Evolutionary conservation across 2,329 filamentous ascomycete species (phyloP), one percentile per base, ranked within the genome.

Genomic region (Scleromitrula shiraiana): DNA sequence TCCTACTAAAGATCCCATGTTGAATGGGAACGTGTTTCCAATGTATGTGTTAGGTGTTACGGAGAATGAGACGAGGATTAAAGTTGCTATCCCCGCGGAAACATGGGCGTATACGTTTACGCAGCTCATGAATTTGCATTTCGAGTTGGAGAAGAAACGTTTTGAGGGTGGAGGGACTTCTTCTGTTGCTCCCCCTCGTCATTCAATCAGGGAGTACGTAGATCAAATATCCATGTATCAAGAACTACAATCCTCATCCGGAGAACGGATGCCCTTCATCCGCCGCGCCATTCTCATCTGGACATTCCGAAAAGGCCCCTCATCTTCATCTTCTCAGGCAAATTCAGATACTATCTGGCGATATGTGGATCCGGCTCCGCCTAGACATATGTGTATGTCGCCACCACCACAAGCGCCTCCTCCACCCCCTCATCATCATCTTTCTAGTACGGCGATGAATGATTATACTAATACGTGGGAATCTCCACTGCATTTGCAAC

Each of bases 191-290:
- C 19, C 73, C 24, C 4, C 41, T 33, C 7, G 46, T 47, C 29
- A 15, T 4, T 51, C 73, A 1, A 73, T 74, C 54, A 75, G 75
- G 58, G 76, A 80, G 36, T 69, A 81, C 49, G 71, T 82, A 43
- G 70, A 73, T 54, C 74, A 75, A 62, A 77, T 82, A 38, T 77
- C 77, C 61, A 83, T 83, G 79, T 78, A 80, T 62, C 80, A 83
- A 62, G 80, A 83, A 67, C 70, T 83, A 29, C 81, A 75, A 72
- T 82, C 77, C 3, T 66, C 69, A 10, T 64, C 75, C 4, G 72
- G 72, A 5, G 69, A 70, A 49, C 67, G 56, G 30, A 39, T 42
- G 67, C 56, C 57, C 4, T 82, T 77, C 75, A 72, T 68, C 8
- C 73, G 77, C n/a, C 75, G 78, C 41, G 73, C 70, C 27, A 73